These are phyloP conservation scores for Dioszegia crocea DNA, from an alignment of 768 basidiomycete species.

Conservation along the genomic window DNA sequence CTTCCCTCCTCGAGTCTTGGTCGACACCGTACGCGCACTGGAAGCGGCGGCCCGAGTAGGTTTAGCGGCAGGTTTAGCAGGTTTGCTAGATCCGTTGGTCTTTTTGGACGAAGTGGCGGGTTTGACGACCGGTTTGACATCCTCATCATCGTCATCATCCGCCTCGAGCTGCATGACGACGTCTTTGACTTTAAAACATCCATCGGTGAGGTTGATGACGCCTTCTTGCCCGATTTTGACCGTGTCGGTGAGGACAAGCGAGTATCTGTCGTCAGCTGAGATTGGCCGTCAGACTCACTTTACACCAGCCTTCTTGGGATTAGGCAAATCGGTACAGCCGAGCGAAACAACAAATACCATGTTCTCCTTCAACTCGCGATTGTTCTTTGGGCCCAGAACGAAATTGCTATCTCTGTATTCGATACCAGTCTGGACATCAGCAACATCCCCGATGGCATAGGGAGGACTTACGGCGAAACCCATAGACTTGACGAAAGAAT, in stretches of 20 bases:
- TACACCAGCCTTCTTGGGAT: constrained; percentile 61
- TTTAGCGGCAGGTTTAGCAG: constrained; percentile 34
- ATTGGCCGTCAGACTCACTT: constrained; percentile 56
- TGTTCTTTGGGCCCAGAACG: constrained; percentile 75
- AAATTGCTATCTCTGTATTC: constrained; percentile 90
- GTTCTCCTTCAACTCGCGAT: constrained; percentile 63
- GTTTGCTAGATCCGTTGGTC: constrained; percentile 57
- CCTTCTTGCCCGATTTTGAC: constrained; percentile 65
- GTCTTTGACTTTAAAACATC: constrained; percentile 76
- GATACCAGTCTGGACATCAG: constrained; percentile 71
- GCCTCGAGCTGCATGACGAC: constrained; percentile 61
- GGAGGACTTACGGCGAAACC: constrained; percentile 72
- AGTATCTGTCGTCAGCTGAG: constrained; percentile 59
- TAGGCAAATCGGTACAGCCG: constrained; percentile 77
- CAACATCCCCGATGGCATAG: not conserved
- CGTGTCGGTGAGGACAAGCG: constrained; percentile 82
- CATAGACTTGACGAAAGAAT: constrained; percentile 77
- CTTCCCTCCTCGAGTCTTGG: constrained; percentile 76
- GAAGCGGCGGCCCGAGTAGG: constrained; percentile 49
- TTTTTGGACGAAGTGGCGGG: constrained; percentile 44
- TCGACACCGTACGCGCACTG: constrained; percentile 79
- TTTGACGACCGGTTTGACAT: constrained; percentile 6
- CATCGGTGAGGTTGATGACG: constrained; percentile 68
- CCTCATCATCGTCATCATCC: constrained; percentile 47
- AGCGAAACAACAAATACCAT: constrained; percentile 83